Base-by-base conservation (phyloP, 805 yeast species). In the Starmerella tilneyi region DNA sequence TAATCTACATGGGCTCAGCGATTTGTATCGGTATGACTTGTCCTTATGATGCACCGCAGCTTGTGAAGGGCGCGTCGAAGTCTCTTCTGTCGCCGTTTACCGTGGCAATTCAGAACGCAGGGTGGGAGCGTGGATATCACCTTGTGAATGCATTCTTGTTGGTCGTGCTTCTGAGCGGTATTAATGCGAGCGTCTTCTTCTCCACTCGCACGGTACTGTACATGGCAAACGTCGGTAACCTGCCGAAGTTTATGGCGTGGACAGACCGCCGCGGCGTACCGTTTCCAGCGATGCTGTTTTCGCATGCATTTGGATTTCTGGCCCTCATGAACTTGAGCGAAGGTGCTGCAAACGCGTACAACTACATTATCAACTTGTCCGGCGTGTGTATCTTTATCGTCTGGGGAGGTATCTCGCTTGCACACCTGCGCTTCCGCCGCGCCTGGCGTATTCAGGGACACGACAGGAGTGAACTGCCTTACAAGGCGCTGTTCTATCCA, bases 361-460 rank as follows among this genome's bases (percentile, higher is more conserved):
- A 54, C 27, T 79, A 78, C 57, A 76, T 78, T 53, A 77, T 76
- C 38, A 76, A 74, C 55, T 62, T 79, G 35, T 70, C 80, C 3
- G 84, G 84, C 48, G 81, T 79, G 19, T 75, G 81, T 2, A 76
- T 78, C 3, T 79, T 79, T 47, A 67, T 79, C 40, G 83, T 78
- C 3, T 79, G 84, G 85, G 79, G 78, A 7, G 63, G 70, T 11
- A 73, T 78, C 21, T 70, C 77, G 17, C 64, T 70, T 41, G 69
- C 73, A 29, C 83, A 79, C 50, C 47, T 78, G 15, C 63, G 82
- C 35, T 77, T 79, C 58, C 69, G 84, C 52, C 51, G 51, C 11
- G 75, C 73, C 2, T 69, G 73, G 72, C 44, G 56, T 2, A 49
- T 44, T 9, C 71, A 69, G 44, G 74, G 73, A 21, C 63, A 44